Percentiles rank a stretch among this genome's conserved stretches.
phyloP scores from a whole-genome alignment of 2,329 filamentous ascomycete genomes.

The Mollisiaceae sp. region DNA sequence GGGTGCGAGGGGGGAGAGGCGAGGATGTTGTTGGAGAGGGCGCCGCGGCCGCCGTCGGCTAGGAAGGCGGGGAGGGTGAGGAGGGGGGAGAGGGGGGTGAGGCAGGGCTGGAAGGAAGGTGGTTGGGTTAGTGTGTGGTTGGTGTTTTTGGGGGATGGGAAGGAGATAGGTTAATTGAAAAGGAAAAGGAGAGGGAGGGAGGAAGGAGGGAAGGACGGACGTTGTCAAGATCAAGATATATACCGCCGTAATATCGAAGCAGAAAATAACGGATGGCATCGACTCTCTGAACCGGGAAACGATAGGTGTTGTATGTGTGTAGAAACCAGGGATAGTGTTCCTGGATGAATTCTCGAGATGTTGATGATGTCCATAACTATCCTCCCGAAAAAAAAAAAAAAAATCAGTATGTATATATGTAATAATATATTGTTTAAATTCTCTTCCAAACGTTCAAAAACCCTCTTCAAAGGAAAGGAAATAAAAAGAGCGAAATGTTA shows the following conservation, averaged over 20 bases:
- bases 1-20: conserved; percentile 70
- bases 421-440: too few relatives aligned
- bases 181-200: too few relatives aligned
- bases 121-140: too few relatives aligned
- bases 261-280: conserved; percentile 78
- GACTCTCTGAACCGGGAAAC: conserved; percentile 73
- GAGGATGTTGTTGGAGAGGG: conserved; percentile 68
- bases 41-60: conserved; percentile 51
- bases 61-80: conserved; percentile 71
- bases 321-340: conserved; percentile 75
- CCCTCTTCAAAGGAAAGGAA: too few relatives aligned
- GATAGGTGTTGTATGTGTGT: conserved; percentile 71
- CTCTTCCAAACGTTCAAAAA: too few relatives aligned
- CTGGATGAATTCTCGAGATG: conserved; percentile 69
- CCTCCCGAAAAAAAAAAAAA: neutral
- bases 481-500: neutral
- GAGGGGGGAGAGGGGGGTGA: conserved; percentile 69
- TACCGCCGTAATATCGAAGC: conserved; percentile 72
- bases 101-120: too few relatives aligned
- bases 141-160: too few relatives aligned
- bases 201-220: conserved; percentile 6
- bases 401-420: too few relatives aligned
- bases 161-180: too few relatives aligned
- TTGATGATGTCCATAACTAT: conserved; percentile 75
- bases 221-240: conserved; percentile 72